phyloP scores from a whole-genome alignment of 139 green algal species.

The Volvox reticuliferus region DNA sequence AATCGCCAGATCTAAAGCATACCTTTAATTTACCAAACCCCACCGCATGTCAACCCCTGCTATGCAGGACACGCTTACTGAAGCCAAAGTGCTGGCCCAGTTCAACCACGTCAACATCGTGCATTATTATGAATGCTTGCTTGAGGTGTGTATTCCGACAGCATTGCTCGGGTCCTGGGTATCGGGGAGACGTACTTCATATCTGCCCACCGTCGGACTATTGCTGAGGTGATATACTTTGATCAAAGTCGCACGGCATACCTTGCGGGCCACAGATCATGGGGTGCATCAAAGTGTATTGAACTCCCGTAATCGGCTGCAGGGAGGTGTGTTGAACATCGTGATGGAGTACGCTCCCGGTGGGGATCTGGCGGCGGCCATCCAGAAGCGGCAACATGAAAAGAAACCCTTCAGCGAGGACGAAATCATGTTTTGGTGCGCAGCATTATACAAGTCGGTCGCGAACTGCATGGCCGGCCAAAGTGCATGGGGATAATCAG shows the following conservation, averaged over 20 bases:
- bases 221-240: no score
- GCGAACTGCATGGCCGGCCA: no score
- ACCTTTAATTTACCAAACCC: not conserved
- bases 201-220: no score
- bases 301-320: not conserved
- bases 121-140: slow-evolving; percentile 67
- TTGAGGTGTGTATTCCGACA: slow-evolving; percentile 44
- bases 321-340: slow-evolving; percentile 72
- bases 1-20: no score
- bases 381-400: slow-evolving; percentile 59
- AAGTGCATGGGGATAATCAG: no score
- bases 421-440: slow-evolving; percentile 79
- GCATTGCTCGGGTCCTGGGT: no score
- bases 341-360: slow-evolving; percentile 77
- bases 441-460: not conserved
- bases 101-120: slow-evolving; percentile 74
- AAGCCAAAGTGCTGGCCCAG: slow-evolving; percentile 53
- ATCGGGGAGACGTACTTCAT: no score
- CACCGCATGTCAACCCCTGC: not conserved
- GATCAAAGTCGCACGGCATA: no score
- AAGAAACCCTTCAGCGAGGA: slow-evolving; percentile 75
- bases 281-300: no score
- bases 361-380: slow-evolving; percentile 66
- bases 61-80: slow-evolving; percentile 41
- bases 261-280: no score